A percentile compares a stretch with the other conserved stretches of the same genome.
phyloP scores from a whole-genome alignment of 2,329 filamentous ascomycete species.

The Paracamarosporium sp. region DNA sequence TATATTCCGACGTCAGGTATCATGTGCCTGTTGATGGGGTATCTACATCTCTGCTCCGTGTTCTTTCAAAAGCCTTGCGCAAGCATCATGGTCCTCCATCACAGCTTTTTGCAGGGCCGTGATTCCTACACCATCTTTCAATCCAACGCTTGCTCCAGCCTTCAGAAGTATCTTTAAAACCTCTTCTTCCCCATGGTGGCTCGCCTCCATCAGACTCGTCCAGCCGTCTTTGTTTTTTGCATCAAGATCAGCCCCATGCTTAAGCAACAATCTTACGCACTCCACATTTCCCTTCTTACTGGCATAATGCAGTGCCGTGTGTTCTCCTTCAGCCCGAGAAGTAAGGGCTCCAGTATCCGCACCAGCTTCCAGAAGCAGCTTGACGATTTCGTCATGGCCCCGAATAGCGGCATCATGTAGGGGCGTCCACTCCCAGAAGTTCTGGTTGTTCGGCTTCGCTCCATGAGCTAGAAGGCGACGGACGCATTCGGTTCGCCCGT shows the following conservation, averaged over 20 bases:
- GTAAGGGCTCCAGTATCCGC: not conserved
- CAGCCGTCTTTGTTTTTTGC: not conserved
- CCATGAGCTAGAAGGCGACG: not conserved
- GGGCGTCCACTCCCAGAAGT: not conserved
- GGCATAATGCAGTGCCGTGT: not conserved
- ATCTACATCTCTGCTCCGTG: not conserved
- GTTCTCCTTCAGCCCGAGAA: not conserved
- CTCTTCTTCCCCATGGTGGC: not conserved
- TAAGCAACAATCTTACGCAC: not conserved
- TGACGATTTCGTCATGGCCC: not conserved
- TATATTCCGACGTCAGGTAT: too few relatives aligned
- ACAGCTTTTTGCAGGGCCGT: not conserved
- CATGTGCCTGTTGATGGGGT: too few relatives aligned
- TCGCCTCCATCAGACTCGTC: not conserved
- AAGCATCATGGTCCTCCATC: not conserved
- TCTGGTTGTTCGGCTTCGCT: not conserved
- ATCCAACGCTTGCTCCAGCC: not conserved
- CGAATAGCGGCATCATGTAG: not conserved
- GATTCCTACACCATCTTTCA: not conserved
- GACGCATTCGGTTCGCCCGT: not conserved
- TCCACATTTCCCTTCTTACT: not conserved
- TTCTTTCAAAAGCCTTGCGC: not conserved
- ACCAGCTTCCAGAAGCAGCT: not conserved
- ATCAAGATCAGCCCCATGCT: not conserved
- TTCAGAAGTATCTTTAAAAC: not conserved